Base-by-base conservation (phyloP, 345 rosid genomes). In the Eucalyptus grandis region DNA sequence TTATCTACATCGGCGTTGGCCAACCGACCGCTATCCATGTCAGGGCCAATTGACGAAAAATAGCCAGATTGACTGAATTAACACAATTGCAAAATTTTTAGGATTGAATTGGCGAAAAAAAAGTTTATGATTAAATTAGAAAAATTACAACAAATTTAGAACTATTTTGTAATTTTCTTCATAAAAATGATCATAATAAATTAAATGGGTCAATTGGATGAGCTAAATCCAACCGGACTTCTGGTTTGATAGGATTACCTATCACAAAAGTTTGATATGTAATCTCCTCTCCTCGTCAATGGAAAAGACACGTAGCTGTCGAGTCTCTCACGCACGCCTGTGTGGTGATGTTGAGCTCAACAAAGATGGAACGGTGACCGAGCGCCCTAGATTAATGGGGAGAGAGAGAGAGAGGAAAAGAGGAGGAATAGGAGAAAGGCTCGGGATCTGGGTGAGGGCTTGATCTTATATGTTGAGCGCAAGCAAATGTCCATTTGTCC, bases 31-130 rank as follows among this genome's bases (percentile, higher is more conserved):
- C 5, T 5, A 53, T 53, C 11, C 11, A 53, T 19, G 58, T 53
- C 2, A 2, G 1, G 19, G 56, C 4, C 4, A 0, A 53, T 1
- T 17, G 2, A 2, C 10, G 4, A 53, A 53, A 53, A 53, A 53
- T 53, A 53, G 5, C 2, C 0, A 1, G 2, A 19, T 19, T 1
- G 5, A 19, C 0, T 8, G 1, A 53, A 53, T 53, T 53, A 2
- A 8, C 1, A 53, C 2, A 8, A 53, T 53, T 53, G 5, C 2
- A 53, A 53, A 51, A 51, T 16, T 1, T 51, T 16, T 51, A 6
- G 1, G 5, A 11, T 14, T 62, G 0, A 27, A 5, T 62, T 27
- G 8, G 0, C 1, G 0, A 60, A 60, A 60, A 7, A 58, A 27
- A 60, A 6, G 2, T 27, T 60, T 12, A 60, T 27, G 2, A 12